Evolutionary conservation across 345 rosid genomes (phyloP), one percentile per base, ranked within the genome.

Genomic region (Gossypium longicalyx): DNA sequence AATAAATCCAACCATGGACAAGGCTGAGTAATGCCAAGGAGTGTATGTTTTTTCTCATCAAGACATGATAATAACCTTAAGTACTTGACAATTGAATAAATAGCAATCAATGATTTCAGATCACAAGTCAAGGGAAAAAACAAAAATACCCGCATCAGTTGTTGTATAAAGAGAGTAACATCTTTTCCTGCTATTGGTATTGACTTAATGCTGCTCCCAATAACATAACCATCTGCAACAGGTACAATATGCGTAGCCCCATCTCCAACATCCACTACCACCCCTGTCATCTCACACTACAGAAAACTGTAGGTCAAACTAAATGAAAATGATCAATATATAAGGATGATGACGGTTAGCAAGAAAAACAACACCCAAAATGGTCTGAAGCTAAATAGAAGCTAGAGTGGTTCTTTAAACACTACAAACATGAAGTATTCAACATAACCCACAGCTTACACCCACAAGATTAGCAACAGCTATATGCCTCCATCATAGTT

Each of bases 241-340:
- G 99, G 99, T 68, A 95, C 99, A 66, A 95, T 84, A 80, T 86
- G 92, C 66, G 98, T 91, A 41, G 99, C 93, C 57, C 99, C 99
- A 81, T 95, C 99, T 79, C 99, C 99, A 84, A 93, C 86, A 88
- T 95, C 99, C 45, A 95, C 96, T 44, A 95, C 98, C 76, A 95
- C 98, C 76, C 99, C 98, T 91, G 98, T 94, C 98, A 94, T 94
- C 96, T 94, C 98, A 86, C 98, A 92, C 98, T 94, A 82, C 78
- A 71, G 67, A 82, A 64, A 87, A 82, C 34, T 67, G 58, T 73
- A 56, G 76, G 86, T 89, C 87, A 91, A 81, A 81, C 76, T 69
- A 79, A 75, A 80, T 60, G 65, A 15, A 61, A 27, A 75, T 65
- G 47, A 76, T 71, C 20, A 58, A 70, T 56, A 20, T 15, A 72